Evolutionary conservation across 345 rosid genomes (phyloP), one percentile per base, ranked within the genome.

Genomic region (Streptanthus diversifolius): DNA sequence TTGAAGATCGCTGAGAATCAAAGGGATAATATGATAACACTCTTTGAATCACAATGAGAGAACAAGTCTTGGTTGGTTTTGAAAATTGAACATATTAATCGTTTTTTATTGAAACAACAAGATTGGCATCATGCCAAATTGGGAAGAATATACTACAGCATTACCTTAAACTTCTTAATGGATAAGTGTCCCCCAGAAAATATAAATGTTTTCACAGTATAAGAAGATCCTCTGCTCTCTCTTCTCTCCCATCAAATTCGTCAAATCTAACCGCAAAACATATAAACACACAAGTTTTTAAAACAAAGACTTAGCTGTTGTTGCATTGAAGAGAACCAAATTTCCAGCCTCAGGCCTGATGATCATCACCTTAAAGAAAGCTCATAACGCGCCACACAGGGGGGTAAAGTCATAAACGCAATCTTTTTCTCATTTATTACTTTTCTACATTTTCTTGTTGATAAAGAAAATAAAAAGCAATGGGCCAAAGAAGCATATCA

Each of bases 1-100:
- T 78, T 83, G 89, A 39, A 93, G 85, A 70, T 87, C 96, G n/a
- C 58, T 85, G 71, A 90, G 82, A 71, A 89, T 79, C 59, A 90
- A 73, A 70, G 63, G 77, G 71, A 79, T 51, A 35, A 29, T 29
- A 30, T 30, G 33, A 30, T 30, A 30, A 33, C 35, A 61, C 41
- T 5, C 19, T 33, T 57, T 56, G 22, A 57, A 56, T 3, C 12
- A 47, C 35, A 52, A 63, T 30, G 52, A 58, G 33, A 30, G 33
- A 30, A 44, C 21, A 17, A 3, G 7, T 44, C 19, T 44, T 17
- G 10, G 11, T 44, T 4, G 21, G 48, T 44, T 44, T 43, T 1
- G n/a, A 14, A 5, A 14, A 14, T n/a, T n/a, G 14, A 41, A 13
- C 18, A 41, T 41, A 41, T n/a, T 1, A 41, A 41, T 41, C 36